Evolutionary conservation across 2,329 filamentous ascomycete species (phyloP).

Genomic region (Dryadomyces quercivorus): DNA sequence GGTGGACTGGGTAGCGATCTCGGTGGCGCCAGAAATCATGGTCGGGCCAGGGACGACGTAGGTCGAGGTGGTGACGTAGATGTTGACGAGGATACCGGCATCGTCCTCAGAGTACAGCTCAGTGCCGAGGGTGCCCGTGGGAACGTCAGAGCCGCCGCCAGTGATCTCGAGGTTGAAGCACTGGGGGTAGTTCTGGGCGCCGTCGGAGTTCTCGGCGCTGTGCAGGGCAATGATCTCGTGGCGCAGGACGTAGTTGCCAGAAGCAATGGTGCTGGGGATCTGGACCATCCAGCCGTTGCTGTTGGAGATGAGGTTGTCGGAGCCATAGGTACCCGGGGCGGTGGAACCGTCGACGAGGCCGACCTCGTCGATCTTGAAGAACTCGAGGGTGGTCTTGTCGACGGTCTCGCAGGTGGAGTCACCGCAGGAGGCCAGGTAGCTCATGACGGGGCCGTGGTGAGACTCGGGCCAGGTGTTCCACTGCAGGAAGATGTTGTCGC

Average conservation of each 20-base stretch:
- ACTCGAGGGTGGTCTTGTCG: conserved; percentile 10
- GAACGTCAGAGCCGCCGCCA: conserved; percentile 18
- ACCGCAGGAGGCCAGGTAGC: conserved; percentile 36
- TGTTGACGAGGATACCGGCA: conserved; percentile 10
- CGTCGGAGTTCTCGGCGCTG: conserved; percentile 25
- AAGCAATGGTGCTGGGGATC: conserved; percentile 29
- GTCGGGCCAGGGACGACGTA: conserved; percentile 12
- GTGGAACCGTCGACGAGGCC: conserved; percentile 17
- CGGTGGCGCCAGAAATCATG: conserved; percentile 16
- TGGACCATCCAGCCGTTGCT: conserved; percentile 37
- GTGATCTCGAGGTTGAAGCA: conserved; percentile 46
- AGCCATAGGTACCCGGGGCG: conserved; percentile 12
- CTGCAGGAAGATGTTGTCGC: conserved; percentile 25
- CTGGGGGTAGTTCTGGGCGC: conserved; percentile 39
- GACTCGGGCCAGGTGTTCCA: conserved; percentile 30
- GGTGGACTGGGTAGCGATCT: conserved; percentile 10
- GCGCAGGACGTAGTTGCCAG: conserved; percentile 38
- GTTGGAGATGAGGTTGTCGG: conserved; percentile 32
- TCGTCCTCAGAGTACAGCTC: conserved; percentile 6
- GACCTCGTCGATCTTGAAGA: conserved; percentile 12
- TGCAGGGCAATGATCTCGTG: conserved; percentile 41
- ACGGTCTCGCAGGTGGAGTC: conserved; percentile 9
- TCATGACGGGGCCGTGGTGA: conserved; percentile 44
- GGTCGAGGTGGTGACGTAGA: conserved; percentile 7
- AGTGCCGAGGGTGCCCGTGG: conserved; percentile 1